phyloP scores from a whole-genome alignment of 2,329 filamentous ascomycete species.

The Colletotrichum agaves region DNA sequence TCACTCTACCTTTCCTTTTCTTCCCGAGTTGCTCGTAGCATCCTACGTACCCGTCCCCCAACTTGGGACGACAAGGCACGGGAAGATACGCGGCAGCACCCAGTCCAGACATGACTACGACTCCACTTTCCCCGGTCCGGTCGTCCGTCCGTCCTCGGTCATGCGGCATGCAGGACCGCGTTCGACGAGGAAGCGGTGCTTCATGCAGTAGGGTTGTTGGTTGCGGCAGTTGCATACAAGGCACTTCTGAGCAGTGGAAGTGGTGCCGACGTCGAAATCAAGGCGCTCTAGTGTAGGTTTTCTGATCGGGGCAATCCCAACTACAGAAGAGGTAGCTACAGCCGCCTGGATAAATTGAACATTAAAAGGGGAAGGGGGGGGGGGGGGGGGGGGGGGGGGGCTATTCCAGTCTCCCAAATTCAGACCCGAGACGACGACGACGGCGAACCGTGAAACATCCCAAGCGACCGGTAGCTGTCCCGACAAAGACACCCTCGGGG shows the following conservation, averaged over 20 bases:
- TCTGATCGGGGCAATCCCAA: conserved; percentile 4
- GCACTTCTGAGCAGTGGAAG: not conserved
- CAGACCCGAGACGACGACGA: not conserved
- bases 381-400: too few species aligned
- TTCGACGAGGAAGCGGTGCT: conserved; percentile 32
- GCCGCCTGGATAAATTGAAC: not conserved
- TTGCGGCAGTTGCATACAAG: not conserved
- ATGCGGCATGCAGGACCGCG: conserved; percentile 33
- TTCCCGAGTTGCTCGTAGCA: not conserved
- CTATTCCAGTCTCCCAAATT: not conserved
- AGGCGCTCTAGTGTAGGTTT: not conserved
- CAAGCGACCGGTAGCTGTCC: conserved; percentile 3
- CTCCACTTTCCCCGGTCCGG: not conserved
- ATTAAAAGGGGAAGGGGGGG: not conserved
- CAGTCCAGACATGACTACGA: conserved; percentile 18
- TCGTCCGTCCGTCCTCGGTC: conserved; percentile 6
- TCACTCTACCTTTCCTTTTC: conserved; percentile 7
- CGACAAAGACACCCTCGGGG: conserved; percentile 2
- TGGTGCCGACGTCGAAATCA: not conserved
- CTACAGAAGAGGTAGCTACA: not conserved
- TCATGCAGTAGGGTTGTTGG: conserved; percentile 15
- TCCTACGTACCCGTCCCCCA: conserved; percentile 11
- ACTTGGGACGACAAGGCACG: conserved; percentile 22
- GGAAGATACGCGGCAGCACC: not conserved
- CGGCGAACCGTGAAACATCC: not conserved